These are phyloP conservation scores for Murraya paniculata DNA, from an alignment of 345 rosid species.

Conservation along the genomic window DNA sequence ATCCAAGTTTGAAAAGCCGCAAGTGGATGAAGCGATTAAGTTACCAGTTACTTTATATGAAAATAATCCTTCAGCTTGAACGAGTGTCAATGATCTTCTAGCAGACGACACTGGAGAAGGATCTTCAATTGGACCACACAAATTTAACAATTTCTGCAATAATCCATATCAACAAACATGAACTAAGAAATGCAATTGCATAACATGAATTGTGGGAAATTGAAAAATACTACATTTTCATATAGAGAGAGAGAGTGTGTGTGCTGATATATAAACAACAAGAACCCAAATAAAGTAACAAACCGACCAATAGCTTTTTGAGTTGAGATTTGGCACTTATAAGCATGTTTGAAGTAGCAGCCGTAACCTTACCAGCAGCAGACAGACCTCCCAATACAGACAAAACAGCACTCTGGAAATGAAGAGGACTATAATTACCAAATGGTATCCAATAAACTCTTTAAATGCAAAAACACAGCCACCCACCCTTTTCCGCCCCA, in stretches of 20 bases:
- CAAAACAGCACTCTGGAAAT: constrained; percentile 66
- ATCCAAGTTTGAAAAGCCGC: constrained; percentile 67
- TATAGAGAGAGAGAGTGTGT: neutral
- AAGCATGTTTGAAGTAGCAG: constrained; percentile 43
- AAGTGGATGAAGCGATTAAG: constrained; percentile 73
- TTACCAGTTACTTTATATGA: constrained; percentile 73
- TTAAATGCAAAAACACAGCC: constrained; percentile 5
- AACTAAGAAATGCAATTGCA: constrained; percentile 24
- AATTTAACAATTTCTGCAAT: constrained; percentile 76
- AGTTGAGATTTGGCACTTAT: constrained; percentile 64
- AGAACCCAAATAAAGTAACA: constrained; percentile 17
- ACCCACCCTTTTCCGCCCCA: neutral
- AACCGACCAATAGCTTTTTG: constrained; percentile 76
- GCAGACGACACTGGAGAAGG: constrained; percentile 79
- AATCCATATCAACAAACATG: constrained; percentile 30
- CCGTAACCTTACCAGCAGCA: constrained; percentile 34
- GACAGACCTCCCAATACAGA: constrained; percentile 57
- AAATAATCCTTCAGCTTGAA: constrained; percentile 67
- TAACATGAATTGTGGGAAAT: constrained; percentile 12
- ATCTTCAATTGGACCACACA: constrained; percentile 78
- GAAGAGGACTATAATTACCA: constrained; percentile 25
- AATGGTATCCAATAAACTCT: neutral
- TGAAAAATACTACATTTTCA: neutral
- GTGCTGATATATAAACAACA: neutral
- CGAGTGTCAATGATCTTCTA: constrained; percentile 61